Evolutionary conservation across 352 stramenopile species (phyloP), one percentile per base, ranked within the genome.

Genomic region (Globisporangium perplexum): DNA sequence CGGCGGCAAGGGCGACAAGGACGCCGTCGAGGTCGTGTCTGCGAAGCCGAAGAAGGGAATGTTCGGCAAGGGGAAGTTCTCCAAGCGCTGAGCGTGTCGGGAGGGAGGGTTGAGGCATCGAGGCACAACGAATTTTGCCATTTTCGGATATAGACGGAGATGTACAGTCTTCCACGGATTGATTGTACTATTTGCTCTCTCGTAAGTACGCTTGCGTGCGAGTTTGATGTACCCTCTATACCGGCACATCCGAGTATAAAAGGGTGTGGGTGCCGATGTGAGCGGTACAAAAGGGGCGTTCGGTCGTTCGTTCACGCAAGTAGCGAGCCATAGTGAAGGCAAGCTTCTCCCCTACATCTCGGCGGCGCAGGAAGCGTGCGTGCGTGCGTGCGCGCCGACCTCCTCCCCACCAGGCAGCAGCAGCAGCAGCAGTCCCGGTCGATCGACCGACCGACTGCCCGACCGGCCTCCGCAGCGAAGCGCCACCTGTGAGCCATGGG

Each of bases 1-100:
- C 7, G 47, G 47, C 24, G 23, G 64, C 50, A 87, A 85, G 51
- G 84, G 79, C 50, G 72, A 76, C 41, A 80, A 80, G 65, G 69
- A 74, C 18, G 61, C 33, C 11, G 66, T 70, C 2, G 64, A 69
- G n/a, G 56, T 42, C 26, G 64, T 64, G 3, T 55, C 24, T 28
- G 47, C 41, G 50, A 63, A 63, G 36, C 50, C 57, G 20, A 63
- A 63, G 50, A 63, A 63, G 41, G 55, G 55, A 15, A 43, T 43
- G 30, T 62, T 62, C 44, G 55, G 55, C 41, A 62, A 62, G 44
- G 55, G 55, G 33, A 62, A 62, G 48, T 62, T 62, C 42, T 62
- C 55, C 47, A 62, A 62, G 48, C 55, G 55, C 48, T 62, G 39
- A 38, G 33, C 4, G 3, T n/a, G n/a, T n/a, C 26, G 26, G 3